These are phyloP conservation scores for Trichophyton schoenleinii DNA, from an alignment of 2,329 filamentous ascomycete genomes.

Conservation along the genomic window DNA sequence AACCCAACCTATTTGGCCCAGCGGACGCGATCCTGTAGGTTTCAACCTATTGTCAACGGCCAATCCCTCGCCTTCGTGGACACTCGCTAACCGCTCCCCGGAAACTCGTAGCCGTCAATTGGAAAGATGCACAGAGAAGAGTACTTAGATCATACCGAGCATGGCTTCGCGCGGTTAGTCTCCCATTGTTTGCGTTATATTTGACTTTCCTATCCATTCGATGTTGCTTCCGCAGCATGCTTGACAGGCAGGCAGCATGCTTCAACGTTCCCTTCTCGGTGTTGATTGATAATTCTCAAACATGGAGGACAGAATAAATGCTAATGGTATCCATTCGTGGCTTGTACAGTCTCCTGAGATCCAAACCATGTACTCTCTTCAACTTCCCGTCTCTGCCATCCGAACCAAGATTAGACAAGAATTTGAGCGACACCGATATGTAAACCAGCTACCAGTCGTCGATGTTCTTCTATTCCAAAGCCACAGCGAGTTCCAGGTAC, in stretches of 20 bases:
- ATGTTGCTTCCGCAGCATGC: neutral
- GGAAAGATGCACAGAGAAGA: constrained; percentile 74
- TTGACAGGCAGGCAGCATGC: neutral
- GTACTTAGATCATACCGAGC: constrained; percentile 83
- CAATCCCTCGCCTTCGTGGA: neutral
- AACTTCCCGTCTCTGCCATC: constrained; percentile 72
- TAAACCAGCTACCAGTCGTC: constrained; percentile 74
- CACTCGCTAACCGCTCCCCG: neutral
- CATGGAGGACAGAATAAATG: neutral
- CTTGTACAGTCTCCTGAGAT: constrained; percentile 74
- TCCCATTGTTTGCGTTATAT: constrained; percentile 3
- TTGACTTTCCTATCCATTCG: neutral
- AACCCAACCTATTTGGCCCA: constrained; percentile 85
- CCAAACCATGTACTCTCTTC: constrained; percentile 91
- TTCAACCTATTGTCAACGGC: neutral
- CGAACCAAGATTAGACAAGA: constrained; percentile 92
- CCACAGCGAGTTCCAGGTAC: constrained; percentile 85
- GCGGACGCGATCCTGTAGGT: constrained; percentile 64
- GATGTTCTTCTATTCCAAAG: constrained; percentile 87
- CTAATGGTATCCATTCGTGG: neutral
- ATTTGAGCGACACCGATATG: constrained; percentile 90
- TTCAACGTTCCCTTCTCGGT: neutral
- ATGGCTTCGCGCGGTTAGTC: constrained; percentile 89
- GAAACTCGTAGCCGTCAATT: constrained; percentile 58
- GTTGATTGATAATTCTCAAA: neutral